Evolutionary conservation across 176 grass and related monocot genomes (phyloP), one percentile per base, ranked within the genome.

Genomic region (Musa schizocarpa): DNA sequence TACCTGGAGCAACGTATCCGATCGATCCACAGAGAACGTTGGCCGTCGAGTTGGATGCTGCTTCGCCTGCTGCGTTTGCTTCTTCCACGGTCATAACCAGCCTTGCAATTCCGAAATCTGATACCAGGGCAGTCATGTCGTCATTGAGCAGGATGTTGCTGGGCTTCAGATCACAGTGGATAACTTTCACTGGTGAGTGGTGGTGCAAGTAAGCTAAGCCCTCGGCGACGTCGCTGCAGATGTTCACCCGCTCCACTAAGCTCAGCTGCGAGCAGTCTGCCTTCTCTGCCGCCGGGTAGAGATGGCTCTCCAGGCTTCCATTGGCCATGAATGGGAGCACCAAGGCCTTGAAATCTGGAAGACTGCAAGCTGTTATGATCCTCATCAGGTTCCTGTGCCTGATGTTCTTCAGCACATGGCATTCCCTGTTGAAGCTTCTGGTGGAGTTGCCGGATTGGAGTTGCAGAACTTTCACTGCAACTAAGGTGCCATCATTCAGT

Each of bases 51-150:
- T 53, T 66, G 20, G 75, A 50, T 3, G 66, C 13, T 9, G 66
- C n/a, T 24, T 69, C 77, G 13, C 13, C 0, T 20, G 9, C 7
- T 0, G 48, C 52, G 43, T 63, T 65, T 17, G 43, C 61, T 77
- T 64, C 75, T 65, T 52, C 59, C 10, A 52, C 20, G 13, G 19
- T 52, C 58, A 65, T 66, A 9, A 66, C 75, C 75, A 77, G 26
- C 24, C 61, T 77, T 0, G 75, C 34, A 25, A 77, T 77, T 53
- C 75, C 75, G 26, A 96, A 96, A 74, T 96, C 93, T 0, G 89
- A 96, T 50, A 96, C 89, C n/a, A 96, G 83, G 3, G 93, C 93
- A 6, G 89, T 96, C 93, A 96, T 96, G 77, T 96, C 89, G 49
- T 92, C 93, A 63, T 96, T 92, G 71, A 96, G 80, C 55, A 96